Evolutionary conservation across 768 basidiomycete species (phyloP).

Genomic region (Leccinum aurantiacum): DNA sequence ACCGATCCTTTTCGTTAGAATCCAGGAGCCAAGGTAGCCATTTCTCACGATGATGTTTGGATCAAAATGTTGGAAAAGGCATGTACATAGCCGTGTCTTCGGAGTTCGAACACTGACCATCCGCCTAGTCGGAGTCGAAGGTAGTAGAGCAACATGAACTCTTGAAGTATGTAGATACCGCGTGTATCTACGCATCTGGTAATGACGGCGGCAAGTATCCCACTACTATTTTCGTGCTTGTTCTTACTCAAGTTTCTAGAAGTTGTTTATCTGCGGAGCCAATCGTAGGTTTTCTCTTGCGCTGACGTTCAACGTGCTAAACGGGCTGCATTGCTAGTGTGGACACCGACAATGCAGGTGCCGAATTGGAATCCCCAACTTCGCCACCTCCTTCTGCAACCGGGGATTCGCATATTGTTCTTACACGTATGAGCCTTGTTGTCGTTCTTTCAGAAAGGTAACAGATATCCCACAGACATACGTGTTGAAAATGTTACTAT

Average conservation of each 20-base stretch:
- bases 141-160: not conserved
- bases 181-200: not conserved
- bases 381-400: not conserved
- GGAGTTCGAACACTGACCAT: not conserved
- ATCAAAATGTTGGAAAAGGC: constrained; percentile 8
- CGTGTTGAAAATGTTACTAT: constrained; percentile 10
- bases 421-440: constrained; percentile 1
- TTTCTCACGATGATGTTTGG: constrained; percentile 15
- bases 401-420: not conserved
- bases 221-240: not conserved
- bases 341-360: too few relatives aligned
- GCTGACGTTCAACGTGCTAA: not conserved
- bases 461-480: constrained; percentile 5
- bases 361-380: not conserved
- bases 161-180: not conserved
- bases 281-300: not conserved
- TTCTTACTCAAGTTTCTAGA: not conserved
- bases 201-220: not conserved
- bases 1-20: not conserved
- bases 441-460: not conserved
- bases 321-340: not conserved
- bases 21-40: not conserved
- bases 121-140: not conserved
- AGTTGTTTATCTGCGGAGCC: constrained; percentile 4
- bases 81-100: too few relatives aligned